Percentiles rank a stretch among this genome's conserved stretches.
phyloP scores from a whole-genome alignment of 352 stramenopile species.

The Pythium diclinum region DNA sequence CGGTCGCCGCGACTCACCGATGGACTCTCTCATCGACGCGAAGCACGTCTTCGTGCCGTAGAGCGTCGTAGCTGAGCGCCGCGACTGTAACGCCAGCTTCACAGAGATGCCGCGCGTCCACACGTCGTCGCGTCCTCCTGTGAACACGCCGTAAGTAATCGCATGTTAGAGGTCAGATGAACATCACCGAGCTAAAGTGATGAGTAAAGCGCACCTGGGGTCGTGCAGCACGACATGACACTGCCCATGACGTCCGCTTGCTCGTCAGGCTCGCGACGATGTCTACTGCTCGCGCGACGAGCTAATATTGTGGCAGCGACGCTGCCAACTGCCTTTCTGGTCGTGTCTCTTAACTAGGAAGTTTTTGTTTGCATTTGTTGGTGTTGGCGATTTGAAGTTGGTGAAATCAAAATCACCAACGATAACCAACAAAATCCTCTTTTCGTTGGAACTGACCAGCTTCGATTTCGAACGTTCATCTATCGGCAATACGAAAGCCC shows the following conservation, averaged over 20 bases:
- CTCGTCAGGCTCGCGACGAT: neutral
- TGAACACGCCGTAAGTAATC: neutral
- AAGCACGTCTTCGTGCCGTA: neutral
- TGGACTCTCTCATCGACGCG: neutral
- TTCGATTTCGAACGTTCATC: neutral
- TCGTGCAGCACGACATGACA: neutral
- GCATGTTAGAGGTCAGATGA: neutral
- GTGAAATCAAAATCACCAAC: neutral
- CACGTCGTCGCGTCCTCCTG: neutral
- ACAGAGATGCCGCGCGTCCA: neutral
- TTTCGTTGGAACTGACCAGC: neutral
- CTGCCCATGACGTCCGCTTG: neutral
- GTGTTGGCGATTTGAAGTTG: neutral
- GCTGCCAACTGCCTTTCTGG: neutral
- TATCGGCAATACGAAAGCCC: neutral
- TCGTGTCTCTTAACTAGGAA: neutral
- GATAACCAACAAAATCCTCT: neutral
- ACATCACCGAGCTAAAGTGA: too few species aligned
- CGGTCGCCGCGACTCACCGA: neutral
- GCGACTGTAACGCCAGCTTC: neutral
- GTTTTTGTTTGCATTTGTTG: neutral
- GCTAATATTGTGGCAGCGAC: too few species aligned
- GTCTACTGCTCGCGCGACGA: neutral
- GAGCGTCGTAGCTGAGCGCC: neutral
- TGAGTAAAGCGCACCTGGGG: neutral